Evolutionary conservation across 306 rosid species (phyloP), one percentile per base, ranked within the genome.

Genomic region (Glycyrrhiza uralensis): DNA sequence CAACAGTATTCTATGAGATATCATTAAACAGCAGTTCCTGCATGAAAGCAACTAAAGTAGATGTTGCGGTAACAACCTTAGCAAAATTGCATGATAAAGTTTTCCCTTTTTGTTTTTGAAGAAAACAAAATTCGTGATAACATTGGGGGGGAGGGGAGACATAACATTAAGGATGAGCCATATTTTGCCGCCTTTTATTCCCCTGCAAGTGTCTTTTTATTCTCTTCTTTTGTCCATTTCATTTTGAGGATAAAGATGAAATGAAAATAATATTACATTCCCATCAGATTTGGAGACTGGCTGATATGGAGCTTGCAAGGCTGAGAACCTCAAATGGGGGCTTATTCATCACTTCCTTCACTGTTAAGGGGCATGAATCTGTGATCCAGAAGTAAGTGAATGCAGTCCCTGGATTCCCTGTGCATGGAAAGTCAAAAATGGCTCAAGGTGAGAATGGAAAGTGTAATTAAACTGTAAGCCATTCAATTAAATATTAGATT

Each of bases 311-410:
- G 60, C 89, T 83, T 7, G 96, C 89, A 9, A 92, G 87, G 86
- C 98, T 88, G 58, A 92, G 95, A 81, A 92, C 77, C 84, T 94
- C 95, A 82, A 94, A 94, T 11, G 99, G 99, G 46, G 85, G 86
- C 54, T 30, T 91, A 70, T 79, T 75, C 83, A n/a, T 78, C 74
- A 94, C 91, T 12, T 84, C 91, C 73, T 77, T 86, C 71, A 85
- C 96, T 0, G 99, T 89, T 72, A 82, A 44, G 20, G 99, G 97
- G 66, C 97, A 94, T 24, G 97, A 94, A 74, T 94, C 99, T 51
- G 99, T 88, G 61, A 94, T 91, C 99, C 99, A 91, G 82, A 94
- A 94, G 84, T 86, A 94, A 19, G 87, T 74, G 69, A 94, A 86
- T 30, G 88, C 97, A 13, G 69, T 66, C 83, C 79, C 93, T 4